Evolutionary conservation across 2,329 filamentous ascomycete species (phyloP), one percentile per base, ranked within the genome.

Genomic region (Macrophomina pseudophaseolina): DNA sequence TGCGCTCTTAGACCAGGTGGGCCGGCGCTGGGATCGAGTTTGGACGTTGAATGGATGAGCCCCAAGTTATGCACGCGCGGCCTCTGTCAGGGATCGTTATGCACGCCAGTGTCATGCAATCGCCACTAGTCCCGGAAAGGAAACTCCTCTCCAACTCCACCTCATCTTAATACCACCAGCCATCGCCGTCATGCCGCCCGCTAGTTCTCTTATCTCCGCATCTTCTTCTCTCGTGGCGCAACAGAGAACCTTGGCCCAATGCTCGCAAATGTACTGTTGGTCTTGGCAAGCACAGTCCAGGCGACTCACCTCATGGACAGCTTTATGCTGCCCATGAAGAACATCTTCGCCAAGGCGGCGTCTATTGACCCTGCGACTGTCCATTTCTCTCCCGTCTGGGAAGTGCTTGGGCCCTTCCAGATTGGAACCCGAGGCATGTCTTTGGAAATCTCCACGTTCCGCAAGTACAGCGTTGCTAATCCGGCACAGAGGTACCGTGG

Each of bases 371-470:
- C 63, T 46, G 2, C 49, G 11, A 4, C 71, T 51, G 68, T 79
- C 60, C 69, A 72, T 35, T 78, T 81, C 69, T 77, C 72, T 58
- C 70, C 69, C 44, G 71, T 74, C 56, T 87, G 85, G 85, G 74
- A 86, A 63, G 71, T 86, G 28, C 77, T 88, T 28, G 86, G 86
- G 3, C 86, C 86, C 7, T 88, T 87, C 70, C 82, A 84, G 69
- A 82, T 85, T 66, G 86, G 86, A 68, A 88, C 85, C 65, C 79
- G 86, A 84, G 85, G 85, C 83, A 80, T 72, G 80, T 65, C 6
- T 23, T 9, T 18, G 49, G 3, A 46, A 5, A 2, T 23, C 14
- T 58, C 58, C 62, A 63, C 69, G 48, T 59, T 60, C 59, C 72
- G 46, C 42, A 60, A 32, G 28, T n/a, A 30, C 16, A 14, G 12